Base-by-base conservation (phyloP, 768 basidiomycete genomes). In the Hysterangium stoloniferum region DNA sequence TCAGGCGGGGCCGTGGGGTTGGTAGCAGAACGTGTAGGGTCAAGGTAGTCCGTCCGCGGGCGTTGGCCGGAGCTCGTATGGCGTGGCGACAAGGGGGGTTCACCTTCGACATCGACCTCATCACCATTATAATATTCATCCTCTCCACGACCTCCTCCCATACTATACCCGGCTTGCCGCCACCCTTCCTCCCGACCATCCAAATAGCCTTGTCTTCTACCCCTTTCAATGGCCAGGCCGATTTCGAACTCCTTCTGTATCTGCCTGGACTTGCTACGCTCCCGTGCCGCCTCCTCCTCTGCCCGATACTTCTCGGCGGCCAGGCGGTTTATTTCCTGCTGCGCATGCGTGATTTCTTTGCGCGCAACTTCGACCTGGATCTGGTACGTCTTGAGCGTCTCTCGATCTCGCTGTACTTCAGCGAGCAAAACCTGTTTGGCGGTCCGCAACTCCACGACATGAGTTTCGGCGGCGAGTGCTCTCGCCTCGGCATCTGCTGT, bases 151-250 rank as follows among this genome's bases (percentile, higher is more conserved):
- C n/a, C n/a, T n/a, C n/a, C n/a, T n/a, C n/a, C n/a, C n/a, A n/a
- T n/a, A n/a, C n/a, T n/a, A n/a, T n/a, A n/a, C n/a, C n/a, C n/a
- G n/a, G n/a, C n/a, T n/a, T n/a, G n/a, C n/a, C n/a, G 25, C 49
- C 49, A 51, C 17, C 49, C 49, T 19, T 51, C 49, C 34, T 42
- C 43, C 20, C 49, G 49, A n/a, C 49, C 49, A 22, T 51, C 49
- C 35, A 42, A 9, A 40, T 25, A 51, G n/a, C n/a, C n/a, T n/a
- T n/a, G n/a, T n/a, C n/a, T n/a, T n/a, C 38, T 25, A 25, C 49
- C 49, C 3, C 19, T 17, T 41, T 42, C 38, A 9, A 42, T 13
- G 20, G 49, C 49, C 8, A 17, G 37, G 25, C 43, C 28, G 22
- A 51, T 42, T 31, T 51, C 49, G 4, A 51, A 19, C 33, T 51